Percentiles rank a stretch among this genome's conserved stretches.
phyloP scores from a whole-genome alignment of 257 asterid genomes.

The Thymus quinquecostatus region DNA sequence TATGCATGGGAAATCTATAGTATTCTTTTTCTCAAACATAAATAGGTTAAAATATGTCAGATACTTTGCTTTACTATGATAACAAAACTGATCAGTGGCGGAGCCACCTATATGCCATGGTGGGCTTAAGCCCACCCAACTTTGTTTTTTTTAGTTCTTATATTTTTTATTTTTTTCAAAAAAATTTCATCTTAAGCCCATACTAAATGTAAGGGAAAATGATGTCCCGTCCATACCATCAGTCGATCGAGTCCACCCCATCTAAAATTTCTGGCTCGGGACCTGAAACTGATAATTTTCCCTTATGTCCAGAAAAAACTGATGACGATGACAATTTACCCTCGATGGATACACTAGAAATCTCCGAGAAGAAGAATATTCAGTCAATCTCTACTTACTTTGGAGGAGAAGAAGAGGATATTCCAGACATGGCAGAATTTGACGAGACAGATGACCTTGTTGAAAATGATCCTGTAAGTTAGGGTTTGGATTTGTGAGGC shows the following conservation, averaged over 20 bases:
- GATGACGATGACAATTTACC: constrained; percentile 78
- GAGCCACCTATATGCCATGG: no score
- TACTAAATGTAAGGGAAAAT: no score
- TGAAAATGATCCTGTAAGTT: constrained; percentile 87
- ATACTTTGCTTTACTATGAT: not conserved
- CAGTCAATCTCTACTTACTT: constrained; percentile 79
- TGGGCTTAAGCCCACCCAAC: no score
- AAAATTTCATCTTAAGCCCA: no score
- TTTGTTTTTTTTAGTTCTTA: no score
- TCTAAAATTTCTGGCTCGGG: no score
- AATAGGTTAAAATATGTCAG: not conserved
- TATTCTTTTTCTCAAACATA: not conserved
- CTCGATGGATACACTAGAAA: constrained; percentile 83
- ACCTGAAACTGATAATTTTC: not conserved
- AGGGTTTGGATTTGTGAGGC: constrained; percentile 10
- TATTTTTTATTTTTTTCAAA: no score
- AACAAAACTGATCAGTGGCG: no score
- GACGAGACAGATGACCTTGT: constrained; percentile 81
- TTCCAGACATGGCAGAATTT: constrained; percentile 90
- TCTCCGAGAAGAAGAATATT: constrained; percentile 67
- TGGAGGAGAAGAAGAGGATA: constrained; percentile 92
- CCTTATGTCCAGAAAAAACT: constrained; percentile 54
- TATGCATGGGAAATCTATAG: constrained; percentile 11
- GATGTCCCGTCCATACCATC: no score
- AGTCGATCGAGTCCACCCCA: no score